Evolutionary conservation across 495 filamentous ascomycete genomes (phyloP).

Genomic region (Jackrogersella multiformis): DNA sequence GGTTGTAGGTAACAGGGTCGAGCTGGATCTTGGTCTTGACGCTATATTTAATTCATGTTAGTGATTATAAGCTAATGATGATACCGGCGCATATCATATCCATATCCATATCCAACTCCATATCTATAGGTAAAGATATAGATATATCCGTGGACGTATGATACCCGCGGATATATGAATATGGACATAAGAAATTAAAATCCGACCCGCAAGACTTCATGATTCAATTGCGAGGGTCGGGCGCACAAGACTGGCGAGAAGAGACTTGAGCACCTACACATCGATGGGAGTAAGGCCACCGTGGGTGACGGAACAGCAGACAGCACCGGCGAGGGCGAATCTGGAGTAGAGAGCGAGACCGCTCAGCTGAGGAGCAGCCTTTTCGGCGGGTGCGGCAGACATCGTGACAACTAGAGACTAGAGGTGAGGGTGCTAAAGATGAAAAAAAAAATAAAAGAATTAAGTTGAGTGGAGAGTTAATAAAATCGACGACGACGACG

Average conservation of each 20-base stretch:
- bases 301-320: conserved; percentile 96
- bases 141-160: too few species aligned
- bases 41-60: conserved; percentile 56
- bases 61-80: conserved; percentile 21
- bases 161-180: too few species aligned
- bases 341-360: conserved; percentile 74
- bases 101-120: neutral
- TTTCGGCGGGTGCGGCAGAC: conserved; percentile 43
- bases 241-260: neutral
- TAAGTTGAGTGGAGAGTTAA: conserved; percentile 49
- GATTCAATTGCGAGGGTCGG: neutral
- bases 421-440: conserved; percentile 9
- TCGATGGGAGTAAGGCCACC: conserved; percentile 92
- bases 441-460: conserved; percentile 31
- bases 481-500: conserved; percentile 31
- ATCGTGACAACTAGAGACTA: conserved; percentile 42
- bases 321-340: conserved; percentile 91
- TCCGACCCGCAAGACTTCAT: neutral
- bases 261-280: conserved; percentile 74
- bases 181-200: neutral
- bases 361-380: conserved; percentile 52
- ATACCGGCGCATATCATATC: conserved; percentile 5
- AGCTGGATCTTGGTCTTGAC: conserved; percentile 97
- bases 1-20: conserved; percentile 90
- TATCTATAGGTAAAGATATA: neutral